Evolutionary conservation across 352 stramenopile species (phyloP), one percentile per base, ranked within the genome.

Genomic region (Phytophthora vignae): DNA sequence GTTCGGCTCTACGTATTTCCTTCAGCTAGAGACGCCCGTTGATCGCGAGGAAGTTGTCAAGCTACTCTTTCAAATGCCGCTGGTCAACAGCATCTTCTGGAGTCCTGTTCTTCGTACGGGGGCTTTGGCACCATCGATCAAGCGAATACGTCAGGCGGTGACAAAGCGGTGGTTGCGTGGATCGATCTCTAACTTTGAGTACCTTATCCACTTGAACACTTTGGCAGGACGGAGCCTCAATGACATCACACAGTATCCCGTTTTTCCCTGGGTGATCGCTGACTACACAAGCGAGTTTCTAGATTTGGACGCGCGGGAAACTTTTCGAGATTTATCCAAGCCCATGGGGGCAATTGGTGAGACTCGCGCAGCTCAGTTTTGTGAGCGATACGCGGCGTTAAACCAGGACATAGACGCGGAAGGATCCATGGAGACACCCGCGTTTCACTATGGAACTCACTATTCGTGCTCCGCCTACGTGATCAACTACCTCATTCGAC

Each of bases 181-280:
- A 0, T 59, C 57, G 0, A 88, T 95, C 17, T 92, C 86, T 1
- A 95, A 94, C 64, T 99, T 99, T 76, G 98, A 99, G 67, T 99
- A 99, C 73, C 77, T 99, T 17, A 97, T 99, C 55, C 88, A 98
- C 73, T 77, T 99, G 33, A 99, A 99, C 77, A 96, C 95, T 0
- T 78, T 99, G 8, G 97, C 96, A 3, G 98, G 98, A 3, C 78
- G 98, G 50, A 99, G 87, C 60, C 99, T 98, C 71, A 99, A 99
- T 79, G 97, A 99, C 64, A 94, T 99, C n/a, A 99, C 94, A 42
- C 97, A 99, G 77, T 99, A 99, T 73, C 98, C 98, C 3, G 94
- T 95, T 1, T 98, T 99, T 73, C 97, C 97, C 14, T 99, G 97
- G 97, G 78, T 99, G 1, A 69, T 99, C 10, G 76, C 85, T 11